Conservation (phyloP, 306 rosid genomes). For the Medicago truncatula region DNA sequence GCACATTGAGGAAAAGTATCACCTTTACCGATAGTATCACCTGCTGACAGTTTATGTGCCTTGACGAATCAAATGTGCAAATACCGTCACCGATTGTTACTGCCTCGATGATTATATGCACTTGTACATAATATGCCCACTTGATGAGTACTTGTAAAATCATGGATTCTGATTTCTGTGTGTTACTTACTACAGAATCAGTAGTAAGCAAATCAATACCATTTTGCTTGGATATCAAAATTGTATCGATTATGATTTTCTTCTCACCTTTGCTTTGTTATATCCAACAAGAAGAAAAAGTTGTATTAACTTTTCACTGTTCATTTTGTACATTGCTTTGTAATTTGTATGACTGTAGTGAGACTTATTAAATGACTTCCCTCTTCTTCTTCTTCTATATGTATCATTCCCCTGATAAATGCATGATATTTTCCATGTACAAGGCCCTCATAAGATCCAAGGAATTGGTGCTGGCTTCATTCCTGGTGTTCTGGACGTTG, state of each 20-base stretch:
- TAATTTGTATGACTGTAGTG: background rate
- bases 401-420: slow-evolving; percentile 41
- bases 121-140: background rate
- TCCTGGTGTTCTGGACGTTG: slow-evolving; percentile 86
- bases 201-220: background rate
- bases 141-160: background rate
- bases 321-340: background rate
- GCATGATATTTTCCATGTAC: slow-evolving; percentile 34
- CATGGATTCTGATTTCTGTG: background rate
- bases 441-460: slow-evolving; percentile 98
- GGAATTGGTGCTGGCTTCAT: slow-evolving; percentile 98
- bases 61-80: too few relatives aligned
- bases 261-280: background rate
- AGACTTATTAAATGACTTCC: slow-evolving; percentile 6
- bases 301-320: slow-evolving; percentile 2
- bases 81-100: background rate
- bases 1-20: too few relatives aligned
- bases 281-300: slow-evolving; percentile 1
- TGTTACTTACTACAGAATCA: background rate
- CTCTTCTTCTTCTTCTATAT: too few relatives aligned
- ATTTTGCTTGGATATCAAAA: slow-evolving; percentile 18
- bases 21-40: too few relatives aligned
- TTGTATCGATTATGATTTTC: background rate
- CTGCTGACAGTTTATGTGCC: too few relatives aligned
- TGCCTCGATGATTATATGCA: background rate